Evolutionary conservation across 2,329 filamentous ascomycete species (phyloP).

Genomic region (Penicillium sp.): DNA sequence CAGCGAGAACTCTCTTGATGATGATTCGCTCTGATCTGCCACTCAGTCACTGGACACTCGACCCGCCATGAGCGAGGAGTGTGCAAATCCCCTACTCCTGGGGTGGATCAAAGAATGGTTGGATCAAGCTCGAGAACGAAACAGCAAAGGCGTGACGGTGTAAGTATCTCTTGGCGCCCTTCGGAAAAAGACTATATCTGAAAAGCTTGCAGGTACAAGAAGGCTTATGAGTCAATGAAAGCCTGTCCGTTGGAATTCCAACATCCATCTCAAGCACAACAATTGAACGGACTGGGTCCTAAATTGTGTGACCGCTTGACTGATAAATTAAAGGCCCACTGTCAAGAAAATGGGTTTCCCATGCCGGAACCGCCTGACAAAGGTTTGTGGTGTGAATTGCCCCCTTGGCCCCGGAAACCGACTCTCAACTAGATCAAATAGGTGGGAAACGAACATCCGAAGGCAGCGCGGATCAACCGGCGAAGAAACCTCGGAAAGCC

Average conservation of each 20-base stretch:
- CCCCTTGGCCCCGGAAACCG: conserved; percentile 11
- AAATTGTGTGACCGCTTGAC: conserved; percentile 70
- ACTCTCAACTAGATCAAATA: conserved; percentile 16
- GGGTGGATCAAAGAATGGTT: conserved; percentile 76
- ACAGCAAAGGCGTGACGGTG: conserved; percentile 64
- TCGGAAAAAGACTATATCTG: conserved; percentile 6
- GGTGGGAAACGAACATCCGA: conserved; percentile 32
- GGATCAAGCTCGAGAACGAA: conserved; percentile 65
- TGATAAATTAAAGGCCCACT: conserved; percentile 56
- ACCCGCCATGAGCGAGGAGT: conserved; percentile 41
- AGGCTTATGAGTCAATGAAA: conserved; percentile 74
- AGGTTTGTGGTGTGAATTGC: conserved; percentile 28
- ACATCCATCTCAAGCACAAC: conserved; percentile 70
- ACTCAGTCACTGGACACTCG: background rate
- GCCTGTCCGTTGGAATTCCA: conserved; percentile 67
- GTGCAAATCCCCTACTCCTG: conserved; percentile 69
- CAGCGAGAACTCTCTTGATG: background rate
- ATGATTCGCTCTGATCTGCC: background rate
- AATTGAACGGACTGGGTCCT: conserved; percentile 70
- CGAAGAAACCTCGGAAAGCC: conserved; percentile 56
- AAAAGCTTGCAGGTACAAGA: conserved; percentile 58
- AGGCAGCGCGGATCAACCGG: conserved; percentile 35
- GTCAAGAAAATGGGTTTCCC: conserved; percentile 63
- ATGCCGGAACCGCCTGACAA: conserved; percentile 61
- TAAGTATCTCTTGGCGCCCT: conserved; percentile 25